A percentile compares a stretch with the other conserved stretches of the same genome.
Evolutionary conservation across 2,329 filamentous ascomycete genomes (phyloP).

Genomic region (Hypoxylon rubiginosum): DNA sequence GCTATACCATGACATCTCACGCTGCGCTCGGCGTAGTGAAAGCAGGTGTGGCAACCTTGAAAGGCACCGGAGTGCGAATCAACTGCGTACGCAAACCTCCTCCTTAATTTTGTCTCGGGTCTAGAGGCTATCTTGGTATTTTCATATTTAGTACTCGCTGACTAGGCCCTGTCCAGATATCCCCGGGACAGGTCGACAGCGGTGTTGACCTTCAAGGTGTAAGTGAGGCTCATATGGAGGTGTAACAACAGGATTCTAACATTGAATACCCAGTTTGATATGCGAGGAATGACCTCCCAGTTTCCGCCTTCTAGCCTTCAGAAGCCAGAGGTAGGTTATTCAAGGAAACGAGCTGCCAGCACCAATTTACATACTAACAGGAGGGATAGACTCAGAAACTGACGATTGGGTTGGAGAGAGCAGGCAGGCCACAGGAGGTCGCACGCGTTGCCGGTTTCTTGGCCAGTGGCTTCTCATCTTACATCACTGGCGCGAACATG

Average conservation of each 20-base stretch:
- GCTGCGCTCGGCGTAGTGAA: slow-evolving; percentile 72
- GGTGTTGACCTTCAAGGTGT: slow-evolving; percentile 60
- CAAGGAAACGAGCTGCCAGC: neutral
- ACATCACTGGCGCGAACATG: slow-evolving; percentile 72
- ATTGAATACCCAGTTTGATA: slow-evolving; percentile 59
- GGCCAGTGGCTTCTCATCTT: slow-evolving; percentile 72
- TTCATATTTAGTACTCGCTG: neutral
- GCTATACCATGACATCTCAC: slow-evolving; percentile 72
- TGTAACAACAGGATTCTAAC: neutral
- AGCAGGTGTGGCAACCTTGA: slow-evolving; percentile 68
- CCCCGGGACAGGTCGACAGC: slow-evolving; percentile 57
- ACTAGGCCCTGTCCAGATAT: slow-evolving; percentile 31
- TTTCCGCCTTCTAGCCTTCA: slow-evolving; percentile 69
- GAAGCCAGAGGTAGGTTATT: slow-evolving; percentile 56
- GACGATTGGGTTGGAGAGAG: slow-evolving; percentile 69
- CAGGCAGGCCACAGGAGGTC: slow-evolving; percentile 70
- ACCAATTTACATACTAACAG: neutral
- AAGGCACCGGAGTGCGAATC: slow-evolving; percentile 70
- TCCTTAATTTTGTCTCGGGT: neutral
- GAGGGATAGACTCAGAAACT: slow-evolving; percentile 57
- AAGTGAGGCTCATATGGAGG: slow-evolving; percentile 34
- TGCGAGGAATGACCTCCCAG: slow-evolving; percentile 64
- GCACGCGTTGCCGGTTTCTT: slow-evolving; percentile 72
- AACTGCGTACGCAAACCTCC: slow-evolving; percentile 59
- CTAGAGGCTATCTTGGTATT: neutral